Evolutionary conservation across 805 yeast genomes (phyloP).

Genomic region (Sugiyamaella boreocaroliniensis): DNA sequence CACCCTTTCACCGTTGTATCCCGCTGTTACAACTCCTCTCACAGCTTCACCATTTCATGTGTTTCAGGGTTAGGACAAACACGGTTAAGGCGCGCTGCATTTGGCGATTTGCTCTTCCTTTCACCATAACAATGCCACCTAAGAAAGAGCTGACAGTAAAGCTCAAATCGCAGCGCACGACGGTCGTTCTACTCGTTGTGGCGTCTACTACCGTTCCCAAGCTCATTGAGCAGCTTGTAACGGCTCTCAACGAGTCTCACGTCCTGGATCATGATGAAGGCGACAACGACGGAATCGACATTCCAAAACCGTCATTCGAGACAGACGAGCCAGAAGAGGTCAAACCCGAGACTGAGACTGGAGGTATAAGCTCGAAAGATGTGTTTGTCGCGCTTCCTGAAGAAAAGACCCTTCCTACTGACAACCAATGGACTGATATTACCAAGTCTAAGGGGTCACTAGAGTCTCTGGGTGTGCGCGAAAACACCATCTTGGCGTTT

Average conservation of each 20-base stretch:
- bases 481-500: not conserved
- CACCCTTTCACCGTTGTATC: too few species aligned
- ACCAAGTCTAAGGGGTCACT: not conserved
- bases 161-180: not conserved
- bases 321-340: not conserved
- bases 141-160: not conserved
- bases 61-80: too few species aligned
- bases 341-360: not conserved
- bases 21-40: too few species aligned
- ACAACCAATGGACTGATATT: not conserved
- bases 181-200: not conserved
- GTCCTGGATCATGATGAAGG: not conserved
- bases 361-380: not conserved
- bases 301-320: not conserved
- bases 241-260: not conserved
- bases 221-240: not conserved
- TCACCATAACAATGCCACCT: not conserved
- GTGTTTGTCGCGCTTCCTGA: not conserved
- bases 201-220: not conserved
- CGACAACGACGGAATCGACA: not conserved
- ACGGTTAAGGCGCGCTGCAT: too few species aligned
- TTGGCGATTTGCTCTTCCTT: not conserved
- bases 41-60: too few species aligned
- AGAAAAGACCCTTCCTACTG: not conserved
- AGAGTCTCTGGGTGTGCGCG: not conserved